These are phyloP conservation scores for Pleurotus cornucopiae DNA, from an alignment of 768 basidiomycete genomes.

Conservation along the genomic window DNA sequence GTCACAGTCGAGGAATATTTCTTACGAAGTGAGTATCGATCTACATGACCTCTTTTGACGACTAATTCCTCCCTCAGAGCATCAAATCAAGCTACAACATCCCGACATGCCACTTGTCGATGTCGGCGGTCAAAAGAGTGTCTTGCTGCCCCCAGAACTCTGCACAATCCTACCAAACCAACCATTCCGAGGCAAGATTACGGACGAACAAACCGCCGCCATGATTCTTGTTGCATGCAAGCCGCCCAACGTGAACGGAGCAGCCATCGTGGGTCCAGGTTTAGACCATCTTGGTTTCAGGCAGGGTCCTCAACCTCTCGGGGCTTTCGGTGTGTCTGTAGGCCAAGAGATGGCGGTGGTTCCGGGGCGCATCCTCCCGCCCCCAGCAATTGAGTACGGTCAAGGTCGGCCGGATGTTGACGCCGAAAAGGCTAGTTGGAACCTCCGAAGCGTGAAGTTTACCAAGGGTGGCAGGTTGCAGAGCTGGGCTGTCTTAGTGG, in stretches of 20 bases:
- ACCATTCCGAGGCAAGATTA: constrained; percentile 65
- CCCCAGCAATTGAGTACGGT: constrained; percentile 63
- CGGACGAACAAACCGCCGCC: constrained; percentile 60
- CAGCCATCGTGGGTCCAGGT: constrained; percentile 56
- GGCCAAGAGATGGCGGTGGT: constrained; percentile 61
- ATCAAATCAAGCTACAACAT: constrained; percentile 45
- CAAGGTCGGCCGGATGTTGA: constrained; percentile 38
- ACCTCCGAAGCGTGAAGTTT: constrained; percentile 64
- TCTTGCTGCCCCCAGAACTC: constrained; percentile 64
- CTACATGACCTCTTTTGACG: constrained; percentile 26
- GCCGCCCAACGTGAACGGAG: constrained; percentile 65
- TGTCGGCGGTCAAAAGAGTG: constrained; percentile 44
- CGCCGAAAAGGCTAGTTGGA: constrained; percentile 68
- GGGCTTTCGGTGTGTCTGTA: constrained; percentile 60
- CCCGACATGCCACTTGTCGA: constrained; percentile 57
- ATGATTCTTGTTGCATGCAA: constrained; percentile 76
- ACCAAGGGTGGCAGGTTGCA: constrained; percentile 48
- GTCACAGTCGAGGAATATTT: constrained; percentile 70
- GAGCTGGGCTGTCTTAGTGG: constrained; percentile 67
- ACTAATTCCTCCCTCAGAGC: constrained; percentile 38
- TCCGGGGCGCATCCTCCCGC: constrained; percentile 63
- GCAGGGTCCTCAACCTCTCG: constrained; percentile 33
- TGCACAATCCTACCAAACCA: constrained; percentile 70
- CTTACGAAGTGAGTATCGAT: constrained; percentile 49
- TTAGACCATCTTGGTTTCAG: constrained; percentile 58